phyloP scores from a whole-genome alignment of 2,329 filamentous ascomycete genomes.

The Cryoendolithus antarcticus region DNA sequence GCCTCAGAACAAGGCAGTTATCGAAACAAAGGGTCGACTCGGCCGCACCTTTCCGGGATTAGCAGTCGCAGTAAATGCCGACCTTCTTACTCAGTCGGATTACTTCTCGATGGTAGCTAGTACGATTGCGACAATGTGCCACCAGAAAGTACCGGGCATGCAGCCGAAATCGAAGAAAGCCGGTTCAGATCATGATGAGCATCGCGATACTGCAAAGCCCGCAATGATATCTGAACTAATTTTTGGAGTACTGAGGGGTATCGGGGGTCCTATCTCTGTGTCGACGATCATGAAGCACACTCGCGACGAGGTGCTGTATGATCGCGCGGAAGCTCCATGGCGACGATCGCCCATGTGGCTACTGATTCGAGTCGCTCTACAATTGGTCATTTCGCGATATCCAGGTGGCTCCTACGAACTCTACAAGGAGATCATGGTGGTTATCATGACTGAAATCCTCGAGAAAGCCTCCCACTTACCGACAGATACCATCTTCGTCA shows the following conservation, averaged over 20 bases:
- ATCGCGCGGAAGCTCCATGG: conserved; percentile 41
- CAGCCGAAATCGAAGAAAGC: conserved; percentile 34
- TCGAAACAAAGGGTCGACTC: conserved; percentile 40
- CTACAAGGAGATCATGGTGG: conserved; percentile 25
- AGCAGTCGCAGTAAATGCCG: conserved; percentile 24
- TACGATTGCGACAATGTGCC: conserved; percentile 12
- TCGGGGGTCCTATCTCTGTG: conserved; percentile 31
- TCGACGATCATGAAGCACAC: conserved; percentile 22
- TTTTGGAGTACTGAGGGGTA: conserved; percentile 46
- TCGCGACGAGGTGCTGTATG: conserved; percentile 16
- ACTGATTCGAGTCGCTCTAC: conserved; percentile 44
- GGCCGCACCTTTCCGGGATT: conserved; percentile 46
- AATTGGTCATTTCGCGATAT: conserved; percentile 36
- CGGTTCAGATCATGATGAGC: conserved; percentile 44
- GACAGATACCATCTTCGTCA: not conserved
- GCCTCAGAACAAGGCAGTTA: conserved; percentile 38
- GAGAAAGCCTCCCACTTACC: conserved; percentile 13
- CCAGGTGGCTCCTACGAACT: conserved; percentile 15
- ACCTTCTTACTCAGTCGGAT: conserved; percentile 25
- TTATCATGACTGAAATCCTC: conserved; percentile 41
- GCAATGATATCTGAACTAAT: conserved; percentile 47
- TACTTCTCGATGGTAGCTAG: conserved; percentile 8
- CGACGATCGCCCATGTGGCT: conserved; percentile 52
- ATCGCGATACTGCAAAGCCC: conserved; percentile 46
- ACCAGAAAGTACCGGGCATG: conserved; percentile 9